phyloP scores from a whole-genome alignment of 768 basidiomycete species.

The Mycena crocata region DNA sequence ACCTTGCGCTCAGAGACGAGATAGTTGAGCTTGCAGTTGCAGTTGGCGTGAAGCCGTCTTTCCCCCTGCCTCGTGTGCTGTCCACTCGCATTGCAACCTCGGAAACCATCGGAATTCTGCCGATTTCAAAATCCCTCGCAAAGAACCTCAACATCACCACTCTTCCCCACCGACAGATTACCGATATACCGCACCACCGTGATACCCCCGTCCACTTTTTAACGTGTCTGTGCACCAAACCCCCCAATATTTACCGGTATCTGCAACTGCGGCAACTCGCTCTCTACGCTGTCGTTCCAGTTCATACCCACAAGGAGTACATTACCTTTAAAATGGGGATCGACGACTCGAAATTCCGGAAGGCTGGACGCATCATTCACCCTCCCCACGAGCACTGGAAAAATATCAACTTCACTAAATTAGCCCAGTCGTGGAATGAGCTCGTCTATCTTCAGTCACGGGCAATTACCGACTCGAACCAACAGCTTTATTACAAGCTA shows the following conservation, averaged over 20 bases:
- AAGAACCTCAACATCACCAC: slow-evolving; percentile 3
- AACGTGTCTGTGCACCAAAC: not conserved
- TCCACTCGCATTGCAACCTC: too few relatives aligned
- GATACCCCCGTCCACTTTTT: not conserved
- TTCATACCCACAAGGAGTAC: too few relatives aligned
- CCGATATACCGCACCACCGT: not conserved
- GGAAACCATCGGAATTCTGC: too few relatives aligned
- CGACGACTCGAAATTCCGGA: not conserved
- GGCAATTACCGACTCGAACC: too few relatives aligned
- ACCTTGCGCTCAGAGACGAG: not conserved
- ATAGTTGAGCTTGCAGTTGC: slow-evolving; percentile 6
- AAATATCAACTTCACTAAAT: not conserved
- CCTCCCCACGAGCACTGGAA: not conserved
- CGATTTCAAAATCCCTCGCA: not conserved
- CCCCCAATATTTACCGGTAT: not conserved
- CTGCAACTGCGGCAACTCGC: too few relatives aligned
- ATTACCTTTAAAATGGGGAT: not conserved
- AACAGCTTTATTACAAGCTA: too few relatives aligned
- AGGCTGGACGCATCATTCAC: not conserved
- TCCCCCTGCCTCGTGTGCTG: not conserved
- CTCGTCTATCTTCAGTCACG: too few relatives aligned
- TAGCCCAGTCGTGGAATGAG: not conserved
- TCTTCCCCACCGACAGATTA: not conserved
- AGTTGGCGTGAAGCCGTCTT: not conserved
- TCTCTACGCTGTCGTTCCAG: not conserved